A percentile compares a stretch with the other conserved stretches of the same genome.
Conservation (phyloP, 1,284 basidiomycete species). For the Puccinia polysora region DNA sequence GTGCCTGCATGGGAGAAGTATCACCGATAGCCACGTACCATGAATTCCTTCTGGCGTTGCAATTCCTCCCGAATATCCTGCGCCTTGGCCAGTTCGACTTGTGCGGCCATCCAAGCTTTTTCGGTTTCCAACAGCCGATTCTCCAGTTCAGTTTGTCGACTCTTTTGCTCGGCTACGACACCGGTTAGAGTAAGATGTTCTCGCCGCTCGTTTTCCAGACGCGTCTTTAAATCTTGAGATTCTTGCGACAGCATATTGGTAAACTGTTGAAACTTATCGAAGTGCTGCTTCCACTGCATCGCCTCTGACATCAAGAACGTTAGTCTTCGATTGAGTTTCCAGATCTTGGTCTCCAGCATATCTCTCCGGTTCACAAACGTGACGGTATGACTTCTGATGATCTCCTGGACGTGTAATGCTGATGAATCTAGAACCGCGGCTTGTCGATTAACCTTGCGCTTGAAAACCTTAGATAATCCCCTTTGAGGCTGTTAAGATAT, state of each 20-base stretch:
- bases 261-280: constrained; percentile 44
- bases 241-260: constrained; percentile 47
- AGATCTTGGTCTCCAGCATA: constrained; percentile 44
- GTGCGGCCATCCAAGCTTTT: constrained; percentile 41
- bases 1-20: constrained; percentile 26
- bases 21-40: constrained; percentile 42
- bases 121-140: constrained; percentile 44
- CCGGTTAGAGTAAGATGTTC: constrained; percentile 45
- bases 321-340: constrained; percentile 42
- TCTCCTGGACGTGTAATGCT: constrained; percentile 46
- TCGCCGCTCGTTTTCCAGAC: constrained; percentile 47
- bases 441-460: constrained; percentile 40
- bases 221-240: constrained; percentile 45
- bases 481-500: constrained; percentile 10
- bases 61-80: constrained; percentile 45
- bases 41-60: constrained; percentile 45
- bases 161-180: constrained; percentile 45
- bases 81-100: constrained; percentile 46
- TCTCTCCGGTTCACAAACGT: constrained; percentile 48
- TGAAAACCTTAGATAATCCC: constrained; percentile 35
- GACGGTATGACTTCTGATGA: constrained; percentile 46
- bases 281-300: constrained; percentile 44
- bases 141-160: constrained; percentile 45
- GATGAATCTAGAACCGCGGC: constrained; percentile 43
- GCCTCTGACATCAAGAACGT: constrained; percentile 42